These are phyloP conservation scores for Coemansia sp. DNA, from an alignment of 192 early-diverging fungal species.

Conservation along the genomic window DNA sequence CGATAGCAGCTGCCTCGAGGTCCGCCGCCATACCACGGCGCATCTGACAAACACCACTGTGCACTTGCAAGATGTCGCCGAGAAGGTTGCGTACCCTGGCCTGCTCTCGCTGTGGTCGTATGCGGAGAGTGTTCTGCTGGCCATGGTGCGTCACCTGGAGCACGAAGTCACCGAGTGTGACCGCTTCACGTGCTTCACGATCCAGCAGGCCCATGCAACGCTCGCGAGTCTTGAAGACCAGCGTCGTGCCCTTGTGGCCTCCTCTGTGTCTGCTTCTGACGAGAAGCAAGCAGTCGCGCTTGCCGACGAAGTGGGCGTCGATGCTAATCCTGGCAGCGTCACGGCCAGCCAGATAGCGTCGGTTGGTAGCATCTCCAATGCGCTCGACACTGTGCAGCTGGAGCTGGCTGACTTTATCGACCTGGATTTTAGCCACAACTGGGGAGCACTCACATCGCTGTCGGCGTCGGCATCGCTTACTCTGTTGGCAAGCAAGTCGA, in stretches of 20 bases:
- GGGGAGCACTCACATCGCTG: constrained; percentile 55
- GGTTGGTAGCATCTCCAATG: constrained; percentile 51
- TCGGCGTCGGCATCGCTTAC: constrained; percentile 56
- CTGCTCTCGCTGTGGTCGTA: constrained; percentile 83
- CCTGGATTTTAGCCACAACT: constrained; percentile 58
- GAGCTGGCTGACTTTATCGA: constrained; percentile 60
- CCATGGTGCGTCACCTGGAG: constrained; percentile 61
- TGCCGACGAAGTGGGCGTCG: constrained; percentile 9
- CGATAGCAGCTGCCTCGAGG: constrained; percentile 56
- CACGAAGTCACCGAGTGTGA: constrained; percentile 63
- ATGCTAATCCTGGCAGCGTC: constrained; percentile 37
- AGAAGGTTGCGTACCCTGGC: constrained; percentile 75
- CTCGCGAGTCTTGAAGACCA: constrained; percentile 28
- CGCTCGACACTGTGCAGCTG: constrained; percentile 44
- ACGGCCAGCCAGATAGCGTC: constrained; percentile 55
- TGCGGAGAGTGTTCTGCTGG: constrained; percentile 71
- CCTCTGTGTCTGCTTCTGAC: not conserved
- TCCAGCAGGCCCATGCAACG: constrained; percentile 36
- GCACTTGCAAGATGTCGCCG: constrained; percentile 63
- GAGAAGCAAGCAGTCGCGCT: constrained; percentile 18
- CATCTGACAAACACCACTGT: constrained; percentile 57
- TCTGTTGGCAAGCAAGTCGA: constrained; percentile 36
- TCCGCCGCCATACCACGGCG: constrained; percentile 50
- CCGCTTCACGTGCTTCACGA: constrained; percentile 51
- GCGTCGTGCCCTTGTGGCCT: constrained; percentile 24